A percentile compares a stretch with the other conserved stretches of the same genome.
phyloP scores from a whole-genome alignment of 208 protist species.

The Phytomonas francai region DNA sequence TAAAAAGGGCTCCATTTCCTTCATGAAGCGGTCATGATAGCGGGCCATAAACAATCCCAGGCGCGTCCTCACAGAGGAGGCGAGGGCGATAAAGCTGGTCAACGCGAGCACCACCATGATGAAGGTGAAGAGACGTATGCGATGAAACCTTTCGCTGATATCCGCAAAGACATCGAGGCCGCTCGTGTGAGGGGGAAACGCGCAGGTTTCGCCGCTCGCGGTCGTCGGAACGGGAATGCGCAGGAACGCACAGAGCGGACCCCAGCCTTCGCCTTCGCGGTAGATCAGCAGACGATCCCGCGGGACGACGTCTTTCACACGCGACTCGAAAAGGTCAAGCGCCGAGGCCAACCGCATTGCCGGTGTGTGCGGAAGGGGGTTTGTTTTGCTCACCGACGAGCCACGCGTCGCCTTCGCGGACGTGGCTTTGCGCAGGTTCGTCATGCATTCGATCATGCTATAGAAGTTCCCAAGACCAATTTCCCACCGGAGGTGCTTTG shows the following conservation, averaged over 20 bases:
- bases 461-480: constrained; percentile 24
- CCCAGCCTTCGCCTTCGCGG: constrained; percentile 67
- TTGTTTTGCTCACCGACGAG: constrained; percentile 13
- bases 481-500: constrained; percentile 5
- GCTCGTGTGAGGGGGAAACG: constrained; percentile 43
- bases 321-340: constrained; percentile 71
- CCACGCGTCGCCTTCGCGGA: constrained; percentile 6
- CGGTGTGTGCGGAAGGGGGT: constrained; percentile 12
- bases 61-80: neutral
- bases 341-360: constrained; percentile 26
- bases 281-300: constrained; percentile 74
- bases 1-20: constrained; percentile 33
- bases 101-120: constrained; percentile 20
- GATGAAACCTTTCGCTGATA: constrained; percentile 29
- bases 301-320: constrained; percentile 61
- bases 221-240: constrained; percentile 26
- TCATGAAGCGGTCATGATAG: constrained; percentile 20
- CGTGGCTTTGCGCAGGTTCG: constrained; percentile 24
- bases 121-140: constrained; percentile 20
- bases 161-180: constrained; percentile 31
- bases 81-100: constrained; percentile 10
- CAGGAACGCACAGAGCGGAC: constrained; percentile 67
- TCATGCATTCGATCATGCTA: constrained; percentile 51
- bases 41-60: neutral
- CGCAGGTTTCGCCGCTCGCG: constrained; percentile 15